Evolutionary conservation across 202 grass and related monocot species (phyloP).

Genomic region (Eragrostis tef): DNA sequence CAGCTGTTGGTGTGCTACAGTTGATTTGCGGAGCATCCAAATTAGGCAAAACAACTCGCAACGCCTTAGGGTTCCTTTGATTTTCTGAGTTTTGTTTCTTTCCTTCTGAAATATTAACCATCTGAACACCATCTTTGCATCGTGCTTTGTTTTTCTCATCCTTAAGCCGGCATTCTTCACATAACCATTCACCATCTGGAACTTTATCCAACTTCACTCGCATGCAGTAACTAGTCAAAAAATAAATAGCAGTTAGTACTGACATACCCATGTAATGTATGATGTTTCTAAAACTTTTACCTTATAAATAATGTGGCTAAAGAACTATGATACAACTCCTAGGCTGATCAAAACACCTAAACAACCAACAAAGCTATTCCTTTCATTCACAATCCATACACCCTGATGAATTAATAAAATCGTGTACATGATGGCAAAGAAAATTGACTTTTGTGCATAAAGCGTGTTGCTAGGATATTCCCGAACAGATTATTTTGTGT

Average conservation of each 20-base stretch:
- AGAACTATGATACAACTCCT: slow-evolving; percentile 14
- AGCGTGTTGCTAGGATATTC: slow-evolving; percentile 5
- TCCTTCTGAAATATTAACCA: slow-evolving; percentile 37
- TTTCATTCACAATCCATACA: slow-evolving; percentile 33
- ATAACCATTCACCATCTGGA: slow-evolving; percentile 93
- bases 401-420: slow-evolving; percentile 18
- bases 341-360: slow-evolving; percentile 8
- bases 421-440: slow-evolving; percentile 4
- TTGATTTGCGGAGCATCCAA: slow-evolving; percentile 36
- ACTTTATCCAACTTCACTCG: slow-evolving; percentile 80
- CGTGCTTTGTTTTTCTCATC: slow-evolving; percentile 55
- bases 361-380: slow-evolving; percentile 14
- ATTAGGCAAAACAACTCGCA: slow-evolving; percentile 45
- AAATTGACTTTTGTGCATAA: slow-evolving; percentile 6
- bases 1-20: slow-evolving; percentile 40
- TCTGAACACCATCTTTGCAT: slow-evolving; percentile 26
- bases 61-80: slow-evolving; percentile 41
- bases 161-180: slow-evolving; percentile 92
- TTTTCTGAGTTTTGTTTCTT: slow-evolving; percentile 55
- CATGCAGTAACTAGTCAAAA: slow-evolving; percentile 90
- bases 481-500: slow-evolving; percentile 21
- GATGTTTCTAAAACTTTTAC: slow-evolving; percentile 12
- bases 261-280: slow-evolving; percentile 22
- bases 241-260: slow-evolving; percentile 45
- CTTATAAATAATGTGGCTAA: slow-evolving; percentile 24